These are phyloP conservation scores for Aureobasidium pullulans DNA, from an alignment of 2,329 filamentous ascomycete genomes.

Conservation along the genomic window DNA sequence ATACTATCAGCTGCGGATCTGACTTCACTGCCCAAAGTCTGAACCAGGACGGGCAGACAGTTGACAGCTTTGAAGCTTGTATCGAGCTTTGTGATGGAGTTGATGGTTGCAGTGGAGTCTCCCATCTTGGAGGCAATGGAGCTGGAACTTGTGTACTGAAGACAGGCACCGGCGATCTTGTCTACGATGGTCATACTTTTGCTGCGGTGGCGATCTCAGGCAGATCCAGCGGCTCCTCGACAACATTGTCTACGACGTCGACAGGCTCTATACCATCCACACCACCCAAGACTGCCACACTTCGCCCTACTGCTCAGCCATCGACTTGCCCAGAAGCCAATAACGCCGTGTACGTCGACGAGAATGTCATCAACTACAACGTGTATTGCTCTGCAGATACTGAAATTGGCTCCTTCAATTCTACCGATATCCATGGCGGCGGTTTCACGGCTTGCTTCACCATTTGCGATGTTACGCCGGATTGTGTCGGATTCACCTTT, in stretches of 20 bases:
- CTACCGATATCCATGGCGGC: conserved; percentile 5
- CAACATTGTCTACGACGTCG: background rate
- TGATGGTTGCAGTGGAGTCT: conserved; percentile 16
- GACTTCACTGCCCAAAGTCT: conserved; percentile 10
- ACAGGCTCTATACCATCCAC: conserved; percentile 6
- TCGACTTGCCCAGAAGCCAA: conserved; percentile 14
- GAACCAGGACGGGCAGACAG: background rate
- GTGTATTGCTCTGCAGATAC: conserved; percentile 18
- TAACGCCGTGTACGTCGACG: conserved; percentile 12
- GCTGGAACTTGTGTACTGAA: conserved; percentile 20
- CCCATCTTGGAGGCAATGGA: conserved; percentile 19
- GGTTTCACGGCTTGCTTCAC: conserved; percentile 17
- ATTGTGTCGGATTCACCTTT: conserved; percentile 16
- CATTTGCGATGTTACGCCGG: conserved; percentile 16
- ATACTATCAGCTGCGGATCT: conserved; percentile 15
- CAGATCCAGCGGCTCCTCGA: background rate
- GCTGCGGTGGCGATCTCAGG: conserved; percentile 8
- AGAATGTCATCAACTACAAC: conserved; percentile 16
- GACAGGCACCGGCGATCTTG: conserved; percentile 1
- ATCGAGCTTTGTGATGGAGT: conserved; percentile 17
- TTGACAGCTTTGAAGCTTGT: conserved; percentile 18
- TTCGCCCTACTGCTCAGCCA: background rate
- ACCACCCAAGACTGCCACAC: conserved; percentile 6
- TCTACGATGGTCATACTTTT: conserved; percentile 16
- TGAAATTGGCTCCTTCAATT: background rate